Base-by-base conservation (phyloP, 176 grass and related monocot species). In the Bonia amplexicaulis region DNA sequence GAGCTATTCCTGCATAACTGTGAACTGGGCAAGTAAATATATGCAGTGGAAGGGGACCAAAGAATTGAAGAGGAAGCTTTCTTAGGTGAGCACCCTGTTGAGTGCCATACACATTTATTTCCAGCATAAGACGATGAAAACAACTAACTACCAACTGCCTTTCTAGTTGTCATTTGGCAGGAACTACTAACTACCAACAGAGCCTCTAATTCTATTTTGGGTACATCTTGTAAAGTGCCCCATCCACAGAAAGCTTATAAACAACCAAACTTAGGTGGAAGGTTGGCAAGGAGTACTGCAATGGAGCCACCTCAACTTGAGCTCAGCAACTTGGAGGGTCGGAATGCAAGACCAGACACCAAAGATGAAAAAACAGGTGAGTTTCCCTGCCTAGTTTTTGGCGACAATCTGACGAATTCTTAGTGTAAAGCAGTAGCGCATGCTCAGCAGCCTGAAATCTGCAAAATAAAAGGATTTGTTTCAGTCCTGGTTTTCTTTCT, bases 251-350 rank as follows among this genome's bases (percentile, higher is more conserved):
- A 47, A 48, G 37, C 37, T 58, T 84, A 82, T 41, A 69, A 84
- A 39, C 7, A 46, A 20, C 23, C n/a, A 40, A 59, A 76, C 53
- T 61, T 89, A 75, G 77, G 88, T 89, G 77, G 13, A 53, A 85
- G 83, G 63, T 89, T 85, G 88, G 82, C 51, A 9, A 37, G 63
- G 16, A 70, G 71, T 59, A 60, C 54, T 11, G 44, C 70, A 76
- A 89, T 89, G 88, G 88, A 81, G 77, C 71, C 71, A 15, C 70
- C 59, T 19, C 74, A 86, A 22, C 44, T 86, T 8, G 82, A 90
- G 88, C 78, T 90, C 77, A 81, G 8, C 82, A 66, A 33, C 53
- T 9, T 41, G 69, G 81, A 71, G 6, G 15, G n/a, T 60, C 42
- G 25, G 60, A 76, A 69, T 19, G 9, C 23, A 73, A 51, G 42